Conservation (phyloP, 2,329 filamentous ascomycete genomes). For the Fusarium annulatum region DNA sequence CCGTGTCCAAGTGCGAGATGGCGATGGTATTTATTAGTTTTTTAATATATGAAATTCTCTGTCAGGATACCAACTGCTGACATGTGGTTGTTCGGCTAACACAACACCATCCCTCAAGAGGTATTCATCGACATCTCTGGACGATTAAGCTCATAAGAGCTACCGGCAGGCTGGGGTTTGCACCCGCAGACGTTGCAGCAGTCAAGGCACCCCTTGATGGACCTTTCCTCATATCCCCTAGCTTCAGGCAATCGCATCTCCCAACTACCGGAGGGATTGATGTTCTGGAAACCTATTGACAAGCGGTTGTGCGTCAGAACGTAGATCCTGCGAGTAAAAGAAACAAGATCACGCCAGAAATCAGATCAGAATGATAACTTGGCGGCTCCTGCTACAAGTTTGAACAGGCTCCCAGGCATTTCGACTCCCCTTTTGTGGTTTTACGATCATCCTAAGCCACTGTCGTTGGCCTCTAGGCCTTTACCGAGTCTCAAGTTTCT, state of each 20-base stretch:
- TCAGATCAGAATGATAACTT: slow-evolving; percentile 21
- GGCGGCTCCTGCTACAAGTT: slow-evolving; percentile 26
- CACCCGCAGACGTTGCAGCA: slow-evolving; percentile 34
- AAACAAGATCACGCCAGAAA: slow-evolving; percentile 39
- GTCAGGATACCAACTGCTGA: not conserved
- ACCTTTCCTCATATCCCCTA: slow-evolving; percentile 43
- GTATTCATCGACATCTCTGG: slow-evolving; percentile 35
- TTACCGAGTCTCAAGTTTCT: slow-evolving; percentile 35
- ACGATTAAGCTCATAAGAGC: slow-evolving; percentile 43
- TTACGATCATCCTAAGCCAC: slow-evolving; percentile 27
- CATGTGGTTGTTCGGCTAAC: slow-evolving; percentile 15
- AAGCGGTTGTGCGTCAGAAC: slow-evolving; percentile 11
- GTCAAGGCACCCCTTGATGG: slow-evolving; percentile 23
- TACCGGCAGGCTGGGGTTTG: slow-evolving; percentile 39
- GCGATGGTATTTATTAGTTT: not conserved
- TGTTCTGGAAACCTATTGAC: not conserved
- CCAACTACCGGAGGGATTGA: slow-evolving; percentile 19
- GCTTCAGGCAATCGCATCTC: slow-evolving; percentile 29
- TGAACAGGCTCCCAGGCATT: slow-evolving; percentile 3
- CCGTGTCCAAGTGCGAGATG: not conserved
- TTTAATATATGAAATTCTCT: not conserved
- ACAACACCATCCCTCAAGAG: slow-evolving; percentile 38
- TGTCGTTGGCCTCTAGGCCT: slow-evolving; percentile 25
- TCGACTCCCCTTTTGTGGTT: slow-evolving; percentile 31
- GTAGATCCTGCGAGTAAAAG: slow-evolving; percentile 15